Base-by-base conservation (phyloP, 768 basidiomycete genomes). In the Boletellus sp. region DNA sequence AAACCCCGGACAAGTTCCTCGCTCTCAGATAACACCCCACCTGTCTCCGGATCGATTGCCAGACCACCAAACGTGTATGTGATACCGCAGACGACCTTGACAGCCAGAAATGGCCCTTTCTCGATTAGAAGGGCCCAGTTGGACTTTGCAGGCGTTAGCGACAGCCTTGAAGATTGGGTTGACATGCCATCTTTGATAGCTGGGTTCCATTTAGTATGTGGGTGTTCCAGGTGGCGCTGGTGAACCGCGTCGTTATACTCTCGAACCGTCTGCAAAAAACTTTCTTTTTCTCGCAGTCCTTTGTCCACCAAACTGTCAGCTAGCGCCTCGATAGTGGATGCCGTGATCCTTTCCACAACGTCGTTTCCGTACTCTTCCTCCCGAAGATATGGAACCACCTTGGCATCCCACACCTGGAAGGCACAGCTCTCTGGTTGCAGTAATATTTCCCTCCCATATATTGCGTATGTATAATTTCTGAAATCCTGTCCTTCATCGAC, bases 21-120 rank as follows among this genome's bases (percentile, higher is more conserved):
- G 1, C 66, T 73, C 42, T 61, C 57, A 0, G 72, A 74, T 1
- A 84, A 42, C 6, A 86, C 83, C 1, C 64, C 75, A 10, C 78
- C 74, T 0, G 78, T 81, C 15, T 69, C 58, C 0, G 81, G 74
- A 55, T 85, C 76, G 53, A 87, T 78, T 0, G 75, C 78, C 3
- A 87, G 62, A 1, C 85, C 85, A 0, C 85, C 84, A 68, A 85
- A 87, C 2, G 83, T 87, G 68, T 85, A 87, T 1, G 85, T 86
- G 47, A 85, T 77, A 6, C 84, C 85, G 66, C 84, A 85, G 0
- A 78, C 70, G 8, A 87, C 80, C 57, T 81, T 84, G 28, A 87
- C 80, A 3, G 84, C 84, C 61, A 85, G 67, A 55, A 83, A 82
- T 0, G 82, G 82, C 12, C 70, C 62, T 36, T 73, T 54, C 33